Conservation (phyloP, 2,329 filamentous ascomycete genomes). For the Sphaerulina musiva region DNA sequence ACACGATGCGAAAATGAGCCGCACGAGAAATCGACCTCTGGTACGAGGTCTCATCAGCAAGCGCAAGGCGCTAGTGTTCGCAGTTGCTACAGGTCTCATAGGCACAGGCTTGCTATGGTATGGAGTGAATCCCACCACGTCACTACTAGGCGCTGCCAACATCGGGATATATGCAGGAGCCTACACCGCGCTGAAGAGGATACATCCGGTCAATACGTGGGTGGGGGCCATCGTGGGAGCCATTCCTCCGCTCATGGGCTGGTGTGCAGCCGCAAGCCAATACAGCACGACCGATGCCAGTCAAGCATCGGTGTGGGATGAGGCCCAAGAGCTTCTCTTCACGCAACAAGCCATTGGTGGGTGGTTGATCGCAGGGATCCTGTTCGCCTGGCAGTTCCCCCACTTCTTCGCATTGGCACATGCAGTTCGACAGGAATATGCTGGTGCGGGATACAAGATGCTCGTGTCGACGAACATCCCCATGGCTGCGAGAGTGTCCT, state of each 20-base stretch:
- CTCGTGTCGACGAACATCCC: slow-evolving; percentile 81
- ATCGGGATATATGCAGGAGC: slow-evolving; percentile 83
- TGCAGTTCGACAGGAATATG: slow-evolving; percentile 84
- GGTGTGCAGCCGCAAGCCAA: slow-evolving; percentile 89
- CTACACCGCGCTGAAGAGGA: slow-evolving; percentile 87
- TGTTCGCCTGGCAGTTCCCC: slow-evolving; percentile 96
- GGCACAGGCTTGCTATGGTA: slow-evolving; percentile 73
- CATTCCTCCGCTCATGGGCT: slow-evolving; percentile 95
- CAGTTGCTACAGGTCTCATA: slow-evolving; percentile 60
- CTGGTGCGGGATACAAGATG: slow-evolving; percentile 61
- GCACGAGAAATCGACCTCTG: slow-evolving; percentile 85
- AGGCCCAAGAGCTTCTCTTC: slow-evolving; percentile 33
- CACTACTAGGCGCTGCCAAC: slow-evolving; percentile 75
- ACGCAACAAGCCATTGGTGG: slow-evolving; percentile 53
- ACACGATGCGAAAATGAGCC: slow-evolving; percentile 85
- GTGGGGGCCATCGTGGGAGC: slow-evolving; percentile 85
- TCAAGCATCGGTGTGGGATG: slow-evolving; percentile 23
- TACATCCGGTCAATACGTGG: slow-evolving; percentile 89
- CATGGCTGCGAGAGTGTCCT: slow-evolving; percentile 75
- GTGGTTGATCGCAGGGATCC: slow-evolving; percentile 75
- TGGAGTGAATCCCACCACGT: slow-evolving; percentile 89
- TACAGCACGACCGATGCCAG: slow-evolving; percentile 49
- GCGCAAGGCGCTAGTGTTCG: slow-evolving; percentile 69
- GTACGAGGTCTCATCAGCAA: slow-evolving; percentile 72
- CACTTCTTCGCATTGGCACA: slow-evolving; percentile 95